Conservation (phyloP, 2,329 filamentous ascomycete genomes). For the Epichloe sibirici region DNA sequence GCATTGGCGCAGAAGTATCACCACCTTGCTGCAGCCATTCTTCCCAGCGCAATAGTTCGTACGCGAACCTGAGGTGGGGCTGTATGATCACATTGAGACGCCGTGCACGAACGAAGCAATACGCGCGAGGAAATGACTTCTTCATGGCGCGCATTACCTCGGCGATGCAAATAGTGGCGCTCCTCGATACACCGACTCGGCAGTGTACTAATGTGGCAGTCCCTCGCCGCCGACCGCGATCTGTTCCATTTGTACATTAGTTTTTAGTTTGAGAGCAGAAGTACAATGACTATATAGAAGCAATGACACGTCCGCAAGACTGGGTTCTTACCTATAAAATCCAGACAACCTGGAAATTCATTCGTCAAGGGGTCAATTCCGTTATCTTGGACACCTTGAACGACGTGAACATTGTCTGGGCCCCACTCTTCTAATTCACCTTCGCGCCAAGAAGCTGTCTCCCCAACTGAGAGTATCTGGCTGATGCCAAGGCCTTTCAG, state of each 20-base stretch:
- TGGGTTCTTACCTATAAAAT: slow-evolving; percentile 64
- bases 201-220: slow-evolving; percentile 91
- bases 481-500: slow-evolving; percentile 69
- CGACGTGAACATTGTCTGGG: slow-evolving; percentile 61
- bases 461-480: slow-evolving; percentile 84
- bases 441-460: slow-evolving; percentile 70
- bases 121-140: slow-evolving; percentile 80
- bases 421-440: slow-evolving; percentile 63
- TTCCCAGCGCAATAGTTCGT: slow-evolving; percentile 94
- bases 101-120: slow-evolving; percentile 89
- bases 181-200: slow-evolving; percentile 87
- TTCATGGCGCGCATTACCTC: slow-evolving; percentile 80
- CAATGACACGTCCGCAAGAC: not conserved
- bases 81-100: slow-evolving; percentile 97
- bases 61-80: slow-evolving; percentile 86
- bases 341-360: slow-evolving; percentile 74
- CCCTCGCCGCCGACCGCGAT: slow-evolving; percentile 62
- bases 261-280: not conserved
- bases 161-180: slow-evolving; percentile 96
- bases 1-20: slow-evolving; percentile 32
- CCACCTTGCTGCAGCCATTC: slow-evolving; percentile 53
- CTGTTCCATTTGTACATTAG: slow-evolving; percentile 32
- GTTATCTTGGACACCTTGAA: slow-evolving; percentile 89
- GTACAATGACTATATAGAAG: not conserved
- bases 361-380: slow-evolving; percentile 84